Conservation (phyloP, 306 rosid species). For the Malus fusca region DNA sequence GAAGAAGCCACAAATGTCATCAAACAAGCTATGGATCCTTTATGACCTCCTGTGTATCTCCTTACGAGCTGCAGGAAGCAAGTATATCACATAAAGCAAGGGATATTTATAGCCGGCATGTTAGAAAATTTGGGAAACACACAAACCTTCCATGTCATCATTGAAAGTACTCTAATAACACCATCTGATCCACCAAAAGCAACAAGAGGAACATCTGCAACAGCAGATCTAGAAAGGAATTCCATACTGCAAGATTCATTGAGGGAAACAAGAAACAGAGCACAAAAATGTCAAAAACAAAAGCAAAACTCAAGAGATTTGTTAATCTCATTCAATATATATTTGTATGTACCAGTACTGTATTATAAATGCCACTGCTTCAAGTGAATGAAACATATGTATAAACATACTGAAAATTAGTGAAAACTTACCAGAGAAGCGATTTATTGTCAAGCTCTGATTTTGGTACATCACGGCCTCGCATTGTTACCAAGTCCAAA, state of each 20-base stretch:
- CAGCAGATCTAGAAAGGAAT: constrained; percentile 80
- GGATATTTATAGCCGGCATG: neutral
- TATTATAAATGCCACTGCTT: neutral
- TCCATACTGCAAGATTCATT: constrained; percentile 74
- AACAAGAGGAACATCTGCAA: constrained; percentile 89
- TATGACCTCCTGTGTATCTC: constrained; percentile 93
- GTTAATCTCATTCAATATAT: neutral
- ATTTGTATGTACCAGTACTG: neutral
- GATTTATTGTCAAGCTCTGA: constrained; percentile 95
- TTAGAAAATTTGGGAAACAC: constrained; percentile 21
- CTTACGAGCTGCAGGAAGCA: constrained; percentile 75
- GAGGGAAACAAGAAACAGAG: constrained; percentile 13
- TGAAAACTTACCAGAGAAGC: constrained; percentile 67
- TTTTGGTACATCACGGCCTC: constrained; percentile 96
- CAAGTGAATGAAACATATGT: neutral
- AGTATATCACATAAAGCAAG: constrained; percentile 20
- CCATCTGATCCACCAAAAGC: constrained; percentile 99
- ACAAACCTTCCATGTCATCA: constrained; percentile 96
- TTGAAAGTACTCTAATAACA: constrained; percentile 92
- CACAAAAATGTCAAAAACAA: neutral
- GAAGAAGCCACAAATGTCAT: constrained; percentile 91
- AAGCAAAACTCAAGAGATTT: neutral
- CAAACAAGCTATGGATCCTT: constrained; percentile 92
- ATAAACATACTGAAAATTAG: neutral
- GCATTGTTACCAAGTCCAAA: constrained; percentile 97